Conservation (phyloP, 768 basidiomycete species). For the Steccherinum ochraceum region DNA sequence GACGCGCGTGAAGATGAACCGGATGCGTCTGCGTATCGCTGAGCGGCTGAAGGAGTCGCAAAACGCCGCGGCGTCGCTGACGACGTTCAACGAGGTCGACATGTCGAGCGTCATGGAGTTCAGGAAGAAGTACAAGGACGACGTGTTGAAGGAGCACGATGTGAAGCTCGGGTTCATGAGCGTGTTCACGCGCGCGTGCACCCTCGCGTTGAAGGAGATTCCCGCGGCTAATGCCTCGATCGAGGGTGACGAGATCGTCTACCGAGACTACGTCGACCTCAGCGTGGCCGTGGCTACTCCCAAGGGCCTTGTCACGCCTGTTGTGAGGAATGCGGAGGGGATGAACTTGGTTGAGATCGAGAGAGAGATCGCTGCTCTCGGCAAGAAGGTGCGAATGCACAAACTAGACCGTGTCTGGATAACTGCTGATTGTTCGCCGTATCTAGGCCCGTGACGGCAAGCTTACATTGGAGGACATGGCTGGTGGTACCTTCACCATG, state of each 20-base stretch:
- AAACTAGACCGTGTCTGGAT: conserved; percentile 5
- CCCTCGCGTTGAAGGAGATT: conserved; percentile 84
- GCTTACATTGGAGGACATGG: conserved; percentile 96
- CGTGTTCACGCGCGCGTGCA: conserved; percentile 85
- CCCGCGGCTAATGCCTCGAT: conserved; percentile 92
- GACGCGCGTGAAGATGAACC: conserved; percentile 97
- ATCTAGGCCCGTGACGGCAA: conserved; percentile 80
- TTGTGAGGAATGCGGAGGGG: conserved; percentile 83
- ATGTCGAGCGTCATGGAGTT: conserved; percentile 94
- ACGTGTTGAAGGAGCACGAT: conserved; percentile 82
- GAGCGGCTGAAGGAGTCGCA: conserved; percentile 98
- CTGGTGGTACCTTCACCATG: conserved; percentile 99
- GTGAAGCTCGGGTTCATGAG: conserved; percentile 99
- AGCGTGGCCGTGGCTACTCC: conserved; percentile 96
- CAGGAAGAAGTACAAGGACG: conserved; percentile 92
- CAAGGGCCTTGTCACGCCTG: conserved; percentile 95
- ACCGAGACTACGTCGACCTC: conserved; percentile 87
- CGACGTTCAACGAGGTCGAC: conserved; percentile 99
- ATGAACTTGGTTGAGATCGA: conserved; percentile 90
- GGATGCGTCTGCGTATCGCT: conserved; percentile 96
- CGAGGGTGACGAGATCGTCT: conserved; percentile 91
- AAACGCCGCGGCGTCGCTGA: conserved; percentile 92
- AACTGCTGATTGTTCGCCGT: conserved; percentile 2
- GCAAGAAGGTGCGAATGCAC: conserved; percentile 63
- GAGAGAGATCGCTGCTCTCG: conserved; percentile 83